Base-by-base conservation (phyloP, 768 basidiomycete species). In the Terana coerulea region DNA sequence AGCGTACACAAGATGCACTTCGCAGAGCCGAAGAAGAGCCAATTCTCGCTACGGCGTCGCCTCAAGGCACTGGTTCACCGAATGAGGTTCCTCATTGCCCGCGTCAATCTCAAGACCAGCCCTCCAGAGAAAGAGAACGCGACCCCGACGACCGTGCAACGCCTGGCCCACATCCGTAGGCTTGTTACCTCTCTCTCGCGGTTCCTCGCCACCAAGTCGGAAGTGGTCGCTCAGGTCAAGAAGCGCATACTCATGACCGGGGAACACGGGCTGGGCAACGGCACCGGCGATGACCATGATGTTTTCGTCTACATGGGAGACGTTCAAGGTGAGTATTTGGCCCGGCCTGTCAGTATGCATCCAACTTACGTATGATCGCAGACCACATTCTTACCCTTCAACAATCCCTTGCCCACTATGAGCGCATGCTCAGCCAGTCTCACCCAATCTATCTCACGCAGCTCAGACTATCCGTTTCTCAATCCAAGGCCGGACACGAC, bases 351-450 rank as follows among this genome's bases (percentile, higher is more conserved):
- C 30, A n/a, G 24, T 17, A 49, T 22, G 28, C 28, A 34, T 12
- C 31, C 10, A 22, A n/a, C 26, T 14, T 3, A 24, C 6, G 19
- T 34, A 10, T 2, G 5, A 14, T 22, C 30, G 2, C 35, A 94
- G 94, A 98, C 68, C 95, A 98, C 64, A 92, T 97, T 58, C 67
- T 94, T 21, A 84, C 90, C 2, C 72, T 98, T 50, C 91, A 95
- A 61, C 86, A 91, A 60, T 80, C 89, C 1, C 76, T 98, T 51
- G 76, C 72, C 10, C 88, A 95, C 67, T 91, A 90, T 68, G 93
- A 98, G 63, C 86, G 86, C 26, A 86, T 93, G 70, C 75, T 98
- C 43, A 84, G 86, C 56, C 86, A 95, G 58, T 88, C 88, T 15
- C 91, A 95, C 59, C 91, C 91, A 0, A 84, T 84, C 1, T 95